Conservation (phyloP, 805 yeast genomes). For the Candida adriatica region DNA sequence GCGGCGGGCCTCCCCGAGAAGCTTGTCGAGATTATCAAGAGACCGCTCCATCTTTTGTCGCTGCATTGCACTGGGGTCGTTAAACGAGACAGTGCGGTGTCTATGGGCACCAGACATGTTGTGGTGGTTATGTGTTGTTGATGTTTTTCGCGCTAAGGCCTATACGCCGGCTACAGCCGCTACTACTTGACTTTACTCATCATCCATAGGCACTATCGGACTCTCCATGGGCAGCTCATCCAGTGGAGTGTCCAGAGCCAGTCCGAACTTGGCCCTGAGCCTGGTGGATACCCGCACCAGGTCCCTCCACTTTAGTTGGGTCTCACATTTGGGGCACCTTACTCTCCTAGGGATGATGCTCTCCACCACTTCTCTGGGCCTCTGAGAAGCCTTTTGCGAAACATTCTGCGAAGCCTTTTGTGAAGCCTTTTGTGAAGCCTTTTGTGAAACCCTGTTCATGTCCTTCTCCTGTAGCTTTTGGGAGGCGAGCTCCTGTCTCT, state of each 20-base stretch:
- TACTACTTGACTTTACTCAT: too few species aligned
- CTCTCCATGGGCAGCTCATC: neutral
- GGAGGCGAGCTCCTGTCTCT: too few species aligned
- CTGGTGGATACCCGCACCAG: slow-evolving; percentile 1
- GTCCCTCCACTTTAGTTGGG: neutral
- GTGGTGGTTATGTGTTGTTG: neutral
- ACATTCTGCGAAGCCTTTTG: neutral
- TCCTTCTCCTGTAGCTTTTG: neutral
- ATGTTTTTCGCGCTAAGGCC: too few species aligned
- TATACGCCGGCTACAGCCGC: too few species aligned
- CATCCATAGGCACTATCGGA: neutral
- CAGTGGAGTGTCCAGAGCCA: neutral
- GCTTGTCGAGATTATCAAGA: slow-evolving; percentile 13
- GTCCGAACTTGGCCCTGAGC: slow-evolving; percentile 3
- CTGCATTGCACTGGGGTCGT: too few species aligned
- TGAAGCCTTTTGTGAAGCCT: neutral
- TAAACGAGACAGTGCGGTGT: neutral
- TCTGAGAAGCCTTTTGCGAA: neutral
- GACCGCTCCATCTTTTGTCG: slow-evolving; percentile 13
- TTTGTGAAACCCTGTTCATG: neutral
- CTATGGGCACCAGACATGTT: neutral
- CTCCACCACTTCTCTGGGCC: too few species aligned
- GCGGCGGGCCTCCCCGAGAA: slow-evolving; percentile 27
- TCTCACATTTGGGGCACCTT: neutral
- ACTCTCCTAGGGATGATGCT: neutral